Conservation (phyloP, 2,329 filamentous ascomycete species). For the Pseudopithomyces maydicus region DNA sequence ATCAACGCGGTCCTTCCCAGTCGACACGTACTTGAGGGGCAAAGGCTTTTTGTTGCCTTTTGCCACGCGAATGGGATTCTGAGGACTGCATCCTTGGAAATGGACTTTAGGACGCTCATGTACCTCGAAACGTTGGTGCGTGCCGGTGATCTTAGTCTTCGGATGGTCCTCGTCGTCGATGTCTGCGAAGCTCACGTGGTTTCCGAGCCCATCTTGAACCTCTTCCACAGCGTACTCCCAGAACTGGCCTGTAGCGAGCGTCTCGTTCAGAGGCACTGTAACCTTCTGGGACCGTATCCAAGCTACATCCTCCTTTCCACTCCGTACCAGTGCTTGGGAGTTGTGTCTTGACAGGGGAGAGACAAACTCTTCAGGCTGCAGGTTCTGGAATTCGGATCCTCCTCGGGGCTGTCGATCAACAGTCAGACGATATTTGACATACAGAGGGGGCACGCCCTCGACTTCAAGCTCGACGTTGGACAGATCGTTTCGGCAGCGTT, state of each 20-base stretch:
- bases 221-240: slow-evolving; percentile 94
- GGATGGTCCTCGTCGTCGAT: slow-evolving; percentile 67
- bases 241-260: slow-evolving; percentile 75
- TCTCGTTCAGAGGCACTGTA: slow-evolving; percentile 85
- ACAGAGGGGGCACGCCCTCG: slow-evolving; percentile 85
- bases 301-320: slow-evolving; percentile 68
- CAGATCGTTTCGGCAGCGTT: slow-evolving; percentile 84
- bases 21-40: slow-evolving; percentile 72
- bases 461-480: slow-evolving; percentile 85
- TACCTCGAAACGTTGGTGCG: slow-evolving; percentile 80
- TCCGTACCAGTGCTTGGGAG: slow-evolving; percentile 62
- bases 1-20: slow-evolving; percentile 62
- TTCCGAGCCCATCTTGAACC: slow-evolving; percentile 88
- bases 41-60: slow-evolving; percentile 71
- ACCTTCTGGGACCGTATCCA: slow-evolving; percentile 82
- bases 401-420: slow-evolving; percentile 84
- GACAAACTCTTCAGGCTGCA: slow-evolving; percentile 84
- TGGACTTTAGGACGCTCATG: slow-evolving; percentile 81
- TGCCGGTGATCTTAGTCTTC: slow-evolving; percentile 63
- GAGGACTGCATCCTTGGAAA: slow-evolving; percentile 76
- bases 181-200: slow-evolving; percentile 75
- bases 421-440: slow-evolving; percentile 87
- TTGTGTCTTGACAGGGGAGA: slow-evolving; percentile 73
- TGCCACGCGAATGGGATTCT: slow-evolving; percentile 81
- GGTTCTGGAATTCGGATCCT: slow-evolving; percentile 82